Conservation (phyloP, 2,329 filamentous ascomycete genomes). For the Botrytis sinoallii region DNA sequence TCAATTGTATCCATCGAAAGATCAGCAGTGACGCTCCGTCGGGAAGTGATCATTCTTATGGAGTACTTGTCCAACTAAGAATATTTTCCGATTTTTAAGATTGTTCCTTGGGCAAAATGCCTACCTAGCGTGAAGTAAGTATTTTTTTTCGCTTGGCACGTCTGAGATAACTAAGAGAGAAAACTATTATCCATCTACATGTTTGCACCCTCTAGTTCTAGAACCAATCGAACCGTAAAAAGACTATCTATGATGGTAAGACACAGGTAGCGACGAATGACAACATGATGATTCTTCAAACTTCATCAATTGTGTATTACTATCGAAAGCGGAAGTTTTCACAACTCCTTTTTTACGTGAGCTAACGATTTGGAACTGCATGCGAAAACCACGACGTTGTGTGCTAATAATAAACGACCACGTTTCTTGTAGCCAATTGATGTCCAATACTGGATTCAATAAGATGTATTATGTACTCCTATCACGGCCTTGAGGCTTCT, state of each 20-base stretch:
- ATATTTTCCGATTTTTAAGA: not conserved
- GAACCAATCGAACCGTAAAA: not conserved
- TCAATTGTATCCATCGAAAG: not conserved
- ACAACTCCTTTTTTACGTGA: not conserved
- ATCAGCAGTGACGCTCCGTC: not conserved
- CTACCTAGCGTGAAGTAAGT: not conserved
- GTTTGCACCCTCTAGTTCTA: not conserved
- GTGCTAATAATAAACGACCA: not conserved
- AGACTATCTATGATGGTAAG: not conserved
- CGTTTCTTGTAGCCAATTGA: not conserved
- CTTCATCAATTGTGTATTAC: not conserved
- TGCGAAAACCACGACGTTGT: slow-evolving; percentile 6
- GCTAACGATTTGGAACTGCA: not conserved
- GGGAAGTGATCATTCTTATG: not conserved
- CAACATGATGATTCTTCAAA: not conserved
- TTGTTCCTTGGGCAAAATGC: too few species aligned
- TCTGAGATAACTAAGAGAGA: not conserved
- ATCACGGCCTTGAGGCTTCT: not conserved
- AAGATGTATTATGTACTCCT: not conserved
- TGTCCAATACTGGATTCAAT: not conserved
- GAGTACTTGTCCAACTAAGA: not conserved
- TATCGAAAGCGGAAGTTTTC: not conserved
- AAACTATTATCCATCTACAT: not conserved
- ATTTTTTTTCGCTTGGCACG: not conserved
- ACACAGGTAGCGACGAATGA: not conserved